Evolutionary conservation across 2,329 filamentous ascomycete genomes (phyloP).

Genomic region (Fusarium citri): DNA sequence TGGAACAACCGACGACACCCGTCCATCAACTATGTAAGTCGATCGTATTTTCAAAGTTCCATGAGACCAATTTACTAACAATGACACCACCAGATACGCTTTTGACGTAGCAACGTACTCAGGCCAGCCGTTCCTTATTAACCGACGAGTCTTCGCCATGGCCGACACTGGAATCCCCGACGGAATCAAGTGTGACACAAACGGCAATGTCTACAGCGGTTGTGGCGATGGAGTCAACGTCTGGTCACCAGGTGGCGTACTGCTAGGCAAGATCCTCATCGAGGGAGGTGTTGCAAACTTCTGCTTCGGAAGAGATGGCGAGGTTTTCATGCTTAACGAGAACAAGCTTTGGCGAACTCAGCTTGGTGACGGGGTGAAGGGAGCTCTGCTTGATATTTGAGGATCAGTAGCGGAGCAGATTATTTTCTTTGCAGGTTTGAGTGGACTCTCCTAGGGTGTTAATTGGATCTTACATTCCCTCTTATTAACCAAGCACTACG

Average conservation of each 20-base stretch:
- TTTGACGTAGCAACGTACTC: slow-evolving; percentile 49
- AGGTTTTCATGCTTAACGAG: slow-evolving; percentile 62
- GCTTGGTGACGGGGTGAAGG: slow-evolving; percentile 25
- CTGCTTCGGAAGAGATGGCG: slow-evolving; percentile 57
- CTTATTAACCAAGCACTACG: too few species aligned
- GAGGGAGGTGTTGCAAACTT: slow-evolving; percentile 60
- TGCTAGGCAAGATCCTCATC: slow-evolving; percentile 59
- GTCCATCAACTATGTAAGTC: slow-evolving; percentile 46
- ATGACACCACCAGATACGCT: slow-evolving; percentile 45
- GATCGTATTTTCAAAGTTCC: fast-evolving
- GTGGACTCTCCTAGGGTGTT: too few species aligned
- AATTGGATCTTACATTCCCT: too few species aligned
- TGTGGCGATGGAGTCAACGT: slow-evolving; percentile 62
- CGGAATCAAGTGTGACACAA: slow-evolving; percentile 59
- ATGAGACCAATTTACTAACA: background rate
- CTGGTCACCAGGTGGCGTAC: slow-evolving; percentile 58
- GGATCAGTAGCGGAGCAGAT: background rate
- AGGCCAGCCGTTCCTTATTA: slow-evolving; percentile 56
- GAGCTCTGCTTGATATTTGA: slow-evolving; percentile 34
- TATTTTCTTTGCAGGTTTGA: too few species aligned
- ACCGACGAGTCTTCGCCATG: slow-evolving; percentile 63
- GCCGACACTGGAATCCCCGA: slow-evolving; percentile 60
- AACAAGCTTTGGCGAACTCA: slow-evolving; percentile 54
- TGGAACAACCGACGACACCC: slow-evolving; percentile 46
- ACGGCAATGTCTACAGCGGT: slow-evolving; percentile 62